Conservation (phyloP, 2,329 filamentous ascomycete genomes). For the Helminthosporium solani region DNA sequence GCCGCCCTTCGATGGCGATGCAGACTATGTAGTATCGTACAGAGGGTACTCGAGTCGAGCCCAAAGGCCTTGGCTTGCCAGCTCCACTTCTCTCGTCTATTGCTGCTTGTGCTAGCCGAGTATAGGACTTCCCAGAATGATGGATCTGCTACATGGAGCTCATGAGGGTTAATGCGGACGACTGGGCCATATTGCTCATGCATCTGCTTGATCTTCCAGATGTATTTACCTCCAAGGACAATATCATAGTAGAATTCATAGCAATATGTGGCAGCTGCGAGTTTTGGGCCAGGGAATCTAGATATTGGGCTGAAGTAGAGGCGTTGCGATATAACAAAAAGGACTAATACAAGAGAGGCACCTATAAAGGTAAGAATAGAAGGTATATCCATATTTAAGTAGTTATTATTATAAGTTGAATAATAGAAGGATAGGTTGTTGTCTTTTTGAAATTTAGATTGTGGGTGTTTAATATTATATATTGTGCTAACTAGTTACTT, state of each 20-base stretch:
- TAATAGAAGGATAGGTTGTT: no score
- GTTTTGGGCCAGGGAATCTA: conserved; percentile 30
- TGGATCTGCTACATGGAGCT: conserved; percentile 35
- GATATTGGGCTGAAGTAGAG: conserved; percentile 15
- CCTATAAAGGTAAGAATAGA: conserved; percentile 1
- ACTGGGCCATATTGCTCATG: conserved; percentile 36
- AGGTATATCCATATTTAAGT: no score
- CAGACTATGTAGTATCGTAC: conserved; percentile 26
- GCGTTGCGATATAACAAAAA: conserved; percentile 7
- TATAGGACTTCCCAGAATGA: conserved; percentile 39
- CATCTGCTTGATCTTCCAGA: conserved; percentile 36
- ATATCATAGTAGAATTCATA: conserved; percentile 36
- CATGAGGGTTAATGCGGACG: conserved; percentile 36
- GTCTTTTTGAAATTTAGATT: no score
- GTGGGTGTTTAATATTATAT: no score
- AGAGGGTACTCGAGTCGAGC: conserved; percentile 26
- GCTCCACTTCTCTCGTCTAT: conserved; percentile 27
- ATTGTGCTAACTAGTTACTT: no score
- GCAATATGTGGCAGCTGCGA: conserved; percentile 28
- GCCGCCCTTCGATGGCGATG: conserved; percentile 36
- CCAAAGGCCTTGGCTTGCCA: conserved; percentile 29
- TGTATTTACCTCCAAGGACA: conserved; percentile 32
- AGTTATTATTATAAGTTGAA: no score
- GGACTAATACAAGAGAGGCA: neutral
- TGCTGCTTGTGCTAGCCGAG: conserved; percentile 27